Conservation (phyloP, 257 asterid genomes). For the Apocynum venetum region DNA sequence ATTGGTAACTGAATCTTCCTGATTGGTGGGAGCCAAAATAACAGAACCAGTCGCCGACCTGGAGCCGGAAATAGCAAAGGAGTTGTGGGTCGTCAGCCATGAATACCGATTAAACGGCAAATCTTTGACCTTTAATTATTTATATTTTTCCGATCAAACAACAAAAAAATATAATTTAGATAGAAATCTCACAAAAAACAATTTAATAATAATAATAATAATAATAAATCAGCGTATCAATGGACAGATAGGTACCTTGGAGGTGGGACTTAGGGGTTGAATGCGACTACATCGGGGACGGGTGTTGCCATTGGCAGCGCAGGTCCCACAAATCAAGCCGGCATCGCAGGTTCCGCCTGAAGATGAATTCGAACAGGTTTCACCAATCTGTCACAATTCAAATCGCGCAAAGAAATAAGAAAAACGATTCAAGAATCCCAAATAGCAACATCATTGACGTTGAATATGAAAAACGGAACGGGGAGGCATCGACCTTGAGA, state of each 20-base stretch:
- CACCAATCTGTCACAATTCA: constrained; percentile 44
- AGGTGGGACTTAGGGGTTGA: constrained; percentile 58
- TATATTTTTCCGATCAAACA: neutral
- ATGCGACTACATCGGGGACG: constrained; percentile 69
- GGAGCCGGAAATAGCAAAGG: constrained; percentile 54
- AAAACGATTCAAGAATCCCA: neutral
- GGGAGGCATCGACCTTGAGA: constrained; percentile 40
- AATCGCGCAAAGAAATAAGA: neutral
- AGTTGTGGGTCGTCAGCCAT: constrained; percentile 86
- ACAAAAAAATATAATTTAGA: neutral
- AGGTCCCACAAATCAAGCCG: constrained; percentile 58
- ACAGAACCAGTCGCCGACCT: constrained; percentile 51
- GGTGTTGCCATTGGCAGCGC: constrained; percentile 68
- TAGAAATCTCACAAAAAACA: neutral
- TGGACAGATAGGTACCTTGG: constrained; percentile 33
- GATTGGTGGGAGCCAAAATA: constrained; percentile 66
- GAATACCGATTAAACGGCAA: constrained; percentile 68
- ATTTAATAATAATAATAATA: neutral
- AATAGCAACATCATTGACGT: neutral
- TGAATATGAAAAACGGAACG: neutral
- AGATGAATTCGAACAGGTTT: constrained; percentile 50
- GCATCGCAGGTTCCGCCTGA: constrained; percentile 45
- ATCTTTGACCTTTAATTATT: constrained; percentile 19
- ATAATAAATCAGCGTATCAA: neutral
- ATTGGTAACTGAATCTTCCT: constrained; percentile 57